These are phyloP conservation scores for Penicillium brasilianum DNA, from an alignment of 2,329 filamentous ascomycete genomes.

Conservation along the genomic window DNA sequence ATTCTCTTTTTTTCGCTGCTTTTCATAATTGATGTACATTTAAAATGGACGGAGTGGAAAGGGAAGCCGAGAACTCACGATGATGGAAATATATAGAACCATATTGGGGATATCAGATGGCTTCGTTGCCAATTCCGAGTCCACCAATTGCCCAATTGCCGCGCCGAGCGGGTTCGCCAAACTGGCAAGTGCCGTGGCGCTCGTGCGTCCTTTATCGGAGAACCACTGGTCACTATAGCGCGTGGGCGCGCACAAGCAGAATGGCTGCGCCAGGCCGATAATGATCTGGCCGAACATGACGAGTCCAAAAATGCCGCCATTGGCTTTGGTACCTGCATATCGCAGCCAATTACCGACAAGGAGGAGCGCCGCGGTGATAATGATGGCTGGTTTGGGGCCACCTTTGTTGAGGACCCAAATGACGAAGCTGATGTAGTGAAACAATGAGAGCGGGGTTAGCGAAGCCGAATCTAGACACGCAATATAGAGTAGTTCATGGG, in stretches of 20 bases:
- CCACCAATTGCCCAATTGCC: conserved; percentile 84
- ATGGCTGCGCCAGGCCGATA: conserved; percentile 87
- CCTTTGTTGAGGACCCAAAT: conserved; percentile 77
- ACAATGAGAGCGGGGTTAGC: conserved; percentile 2
- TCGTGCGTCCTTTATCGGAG: conserved; percentile 78
- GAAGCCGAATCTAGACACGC: neutral
- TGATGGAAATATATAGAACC: conserved; percentile 83
- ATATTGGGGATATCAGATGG: conserved; percentile 73
- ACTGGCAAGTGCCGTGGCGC: conserved; percentile 82
- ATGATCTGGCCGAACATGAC: conserved; percentile 92
- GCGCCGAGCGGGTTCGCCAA: conserved; percentile 90
- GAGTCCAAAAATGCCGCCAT: conserved; percentile 70
- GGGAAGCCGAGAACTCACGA: conserved; percentile 64
- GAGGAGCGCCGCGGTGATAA: conserved; percentile 72
- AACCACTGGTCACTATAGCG: conserved; percentile 96
- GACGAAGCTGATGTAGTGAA: conserved; percentile 50
- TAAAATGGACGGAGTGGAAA: neutral
- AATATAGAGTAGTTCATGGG: neutral
- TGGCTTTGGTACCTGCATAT: conserved; percentile 69
- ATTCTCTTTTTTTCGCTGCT: neutral
- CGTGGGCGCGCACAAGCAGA: conserved; percentile 86
- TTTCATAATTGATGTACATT: neutral
- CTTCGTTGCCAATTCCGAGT: conserved; percentile 73
- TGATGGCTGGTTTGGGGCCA: conserved; percentile 78
- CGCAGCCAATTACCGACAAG: conserved; percentile 90